phyloP scores from a whole-genome alignment of 371 early-diverging fungal genomes.

The Haplosporangium sp. region DNA sequence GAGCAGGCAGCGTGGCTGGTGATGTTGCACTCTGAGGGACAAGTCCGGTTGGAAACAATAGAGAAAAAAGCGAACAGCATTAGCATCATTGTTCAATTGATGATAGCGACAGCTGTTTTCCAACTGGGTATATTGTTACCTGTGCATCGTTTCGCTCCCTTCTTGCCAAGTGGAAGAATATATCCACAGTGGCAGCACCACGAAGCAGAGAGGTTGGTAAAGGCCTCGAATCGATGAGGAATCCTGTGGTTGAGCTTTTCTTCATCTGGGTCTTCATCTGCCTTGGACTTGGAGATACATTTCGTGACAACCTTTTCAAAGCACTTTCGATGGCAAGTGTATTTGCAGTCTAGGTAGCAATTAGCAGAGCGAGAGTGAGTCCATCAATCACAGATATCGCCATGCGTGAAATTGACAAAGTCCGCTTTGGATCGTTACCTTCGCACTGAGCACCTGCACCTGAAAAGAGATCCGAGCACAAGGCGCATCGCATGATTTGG shows the following conservation, averaged over 20 bases:
- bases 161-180: slow-evolving; percentile 87
- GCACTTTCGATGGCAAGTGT: slow-evolving; percentile 95
- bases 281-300: slow-evolving; percentile 83
- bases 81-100: neutral
- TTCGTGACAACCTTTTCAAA: slow-evolving; percentile 84
- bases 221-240: slow-evolving; percentile 90
- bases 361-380: neutral
- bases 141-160: slow-evolving; percentile 71
- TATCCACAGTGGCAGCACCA: slow-evolving; percentile 99
- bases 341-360: slow-evolving; percentile 81
- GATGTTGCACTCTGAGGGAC: slow-evolving; percentile 72
- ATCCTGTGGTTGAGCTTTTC: slow-evolving; percentile 88
- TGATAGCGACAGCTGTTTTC: too few species aligned
- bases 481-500: slow-evolving; percentile 94
- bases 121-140: slow-evolving; percentile 11
- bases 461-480: slow-evolving; percentile 90
- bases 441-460: slow-evolving; percentile 92
- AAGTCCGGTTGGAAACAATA: slow-evolving; percentile 16
- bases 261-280: slow-evolving; percentile 69
- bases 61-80: neutral
- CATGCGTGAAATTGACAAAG: neutral
- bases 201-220: slow-evolving; percentile 80
- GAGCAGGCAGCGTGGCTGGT: slow-evolving; percentile 89
- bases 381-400: neutral
- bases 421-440: slow-evolving; percentile 56